Evolutionary conservation across 495 filamentous ascomycete species (phyloP).

Genomic region (Trichoderma reesei): DNA sequence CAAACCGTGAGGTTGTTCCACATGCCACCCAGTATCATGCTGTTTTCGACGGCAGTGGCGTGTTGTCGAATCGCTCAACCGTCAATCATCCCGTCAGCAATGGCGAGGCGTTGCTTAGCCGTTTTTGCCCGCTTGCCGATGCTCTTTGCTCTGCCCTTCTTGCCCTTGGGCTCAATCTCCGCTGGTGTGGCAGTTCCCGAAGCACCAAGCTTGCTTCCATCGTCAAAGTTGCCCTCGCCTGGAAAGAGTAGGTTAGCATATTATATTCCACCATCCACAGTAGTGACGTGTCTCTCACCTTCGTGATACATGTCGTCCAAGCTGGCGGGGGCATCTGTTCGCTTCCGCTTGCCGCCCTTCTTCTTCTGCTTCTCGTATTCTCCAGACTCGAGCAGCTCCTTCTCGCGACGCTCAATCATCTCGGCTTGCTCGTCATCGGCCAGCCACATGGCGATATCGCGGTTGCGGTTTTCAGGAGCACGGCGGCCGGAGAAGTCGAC

Average conservation of each 20-base stretch:
- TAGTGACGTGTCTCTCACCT: slow-evolving; percentile 46
- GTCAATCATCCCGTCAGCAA: slow-evolving; percentile 67
- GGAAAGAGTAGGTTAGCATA: slow-evolving; percentile 17
- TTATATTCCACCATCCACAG: neutral
- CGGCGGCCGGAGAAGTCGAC: slow-evolving; percentile 91
- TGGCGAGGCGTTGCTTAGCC: slow-evolving; percentile 74
- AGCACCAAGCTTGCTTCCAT: slow-evolving; percentile 54
- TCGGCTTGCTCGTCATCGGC: slow-evolving; percentile 92
- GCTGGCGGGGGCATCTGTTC: slow-evolving; percentile 47
- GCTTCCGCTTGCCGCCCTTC: slow-evolving; percentile 43
- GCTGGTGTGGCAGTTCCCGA: slow-evolving; percentile 78
- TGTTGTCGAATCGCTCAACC: slow-evolving; percentile 13
- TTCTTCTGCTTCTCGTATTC: slow-evolving; percentile 61
- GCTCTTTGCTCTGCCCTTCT: slow-evolving; percentile 40
- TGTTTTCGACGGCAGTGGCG: neutral
- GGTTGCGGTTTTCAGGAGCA: slow-evolving; percentile 75
- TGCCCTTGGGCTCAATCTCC: slow-evolving; percentile 40
- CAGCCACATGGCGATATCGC: slow-evolving; percentile 95
- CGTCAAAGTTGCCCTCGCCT: slow-evolving; percentile 94
- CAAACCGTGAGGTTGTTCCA: neutral
- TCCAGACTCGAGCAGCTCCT: slow-evolving; percentile 57
- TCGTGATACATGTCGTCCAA: slow-evolving; percentile 98
- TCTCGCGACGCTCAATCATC: slow-evolving; percentile 79
- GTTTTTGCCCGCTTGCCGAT: slow-evolving; percentile 85
- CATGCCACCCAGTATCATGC: neutral